Conservation (phyloP, 2,329 filamentous ascomycete genomes). For the Cladobotryum mycophilum region DNA sequence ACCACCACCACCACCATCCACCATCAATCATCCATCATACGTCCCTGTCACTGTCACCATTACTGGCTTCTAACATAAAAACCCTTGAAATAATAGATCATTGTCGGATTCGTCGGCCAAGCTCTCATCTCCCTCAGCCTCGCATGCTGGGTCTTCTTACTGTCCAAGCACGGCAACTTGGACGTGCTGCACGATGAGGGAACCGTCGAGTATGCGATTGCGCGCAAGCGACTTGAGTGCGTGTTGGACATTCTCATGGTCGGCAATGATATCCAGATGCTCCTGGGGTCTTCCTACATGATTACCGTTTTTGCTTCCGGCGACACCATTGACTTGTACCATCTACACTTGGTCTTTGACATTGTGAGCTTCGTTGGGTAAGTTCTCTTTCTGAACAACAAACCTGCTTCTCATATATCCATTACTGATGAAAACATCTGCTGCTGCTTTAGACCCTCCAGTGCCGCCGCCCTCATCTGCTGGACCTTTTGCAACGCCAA, state of each 20-base stretch:
- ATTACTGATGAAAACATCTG: too few relatives aligned
- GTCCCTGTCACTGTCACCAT: too few relatives aligned
- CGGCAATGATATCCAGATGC: conserved; percentile 27
- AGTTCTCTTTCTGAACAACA: background rate
- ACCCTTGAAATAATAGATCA: conserved; percentile 16
- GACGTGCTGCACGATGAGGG: conserved; percentile 21
- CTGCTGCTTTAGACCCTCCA: conserved; percentile 6
- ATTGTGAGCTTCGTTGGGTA: conserved; percentile 28
- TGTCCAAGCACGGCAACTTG: conserved; percentile 23
- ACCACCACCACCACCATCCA: background rate
- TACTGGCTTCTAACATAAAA: background rate
- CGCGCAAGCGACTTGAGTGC: conserved; percentile 25
- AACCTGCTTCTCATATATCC: background rate
- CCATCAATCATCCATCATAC: too few relatives aligned
- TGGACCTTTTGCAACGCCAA: conserved; percentile 23
- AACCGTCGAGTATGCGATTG: conserved; percentile 20
- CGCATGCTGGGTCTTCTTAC: conserved; percentile 27
- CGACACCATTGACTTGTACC: conserved; percentile 24
- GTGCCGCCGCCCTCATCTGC: conserved; percentile 26
- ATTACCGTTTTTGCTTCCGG: conserved; percentile 22
- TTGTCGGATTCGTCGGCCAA: conserved; percentile 27
- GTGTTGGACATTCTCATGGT: conserved; percentile 28
- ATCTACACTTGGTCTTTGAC: conserved; percentile 27
- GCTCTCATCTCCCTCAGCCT: conserved; percentile 16
- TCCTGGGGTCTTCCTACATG: conserved; percentile 26